phyloP scores from a whole-genome alignment of 148 eudicot species.

The Fagopyrum esculentum region DNA sequence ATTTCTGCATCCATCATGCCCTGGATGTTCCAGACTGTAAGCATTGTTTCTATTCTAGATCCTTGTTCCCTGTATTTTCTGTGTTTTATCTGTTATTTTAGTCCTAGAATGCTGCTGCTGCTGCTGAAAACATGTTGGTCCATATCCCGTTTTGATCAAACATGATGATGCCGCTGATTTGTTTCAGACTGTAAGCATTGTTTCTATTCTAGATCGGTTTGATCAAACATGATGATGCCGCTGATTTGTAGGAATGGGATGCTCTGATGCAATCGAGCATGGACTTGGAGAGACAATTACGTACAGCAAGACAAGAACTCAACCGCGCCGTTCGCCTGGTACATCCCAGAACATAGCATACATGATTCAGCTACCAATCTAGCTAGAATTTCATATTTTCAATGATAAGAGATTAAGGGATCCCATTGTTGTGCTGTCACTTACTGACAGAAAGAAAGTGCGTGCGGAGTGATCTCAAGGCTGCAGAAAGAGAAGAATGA shows the following conservation, averaged over 20 bases:
- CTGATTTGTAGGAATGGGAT: constrained; percentile 82
- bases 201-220: background rate
- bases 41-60: constrained; percentile 14
- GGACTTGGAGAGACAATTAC: constrained; percentile 88
- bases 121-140: no score
- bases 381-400: background rate
- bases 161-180: background rate
- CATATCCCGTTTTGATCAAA: no score
- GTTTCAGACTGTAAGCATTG: constrained; percentile 81
- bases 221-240: background rate
- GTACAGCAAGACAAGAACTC: constrained; percentile 92
- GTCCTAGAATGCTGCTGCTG: no score
- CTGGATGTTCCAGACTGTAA: constrained; percentile 91
- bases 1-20: constrained; percentile 95
- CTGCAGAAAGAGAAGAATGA: constrained; percentile 93
- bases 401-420: no score
- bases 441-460: constrained; percentile 84
- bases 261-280: constrained; percentile 84
- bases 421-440: no score
- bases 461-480: constrained; percentile 98
- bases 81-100: no score
- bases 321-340: constrained; percentile 98
- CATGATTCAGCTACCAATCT: background rate
- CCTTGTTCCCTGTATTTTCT: no score
- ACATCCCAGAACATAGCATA: background rate